These are phyloP conservation scores for Irpex lacteus DNA, from an alignment of 1,284 basidiomycete species.

Conservation along the genomic window DNA sequence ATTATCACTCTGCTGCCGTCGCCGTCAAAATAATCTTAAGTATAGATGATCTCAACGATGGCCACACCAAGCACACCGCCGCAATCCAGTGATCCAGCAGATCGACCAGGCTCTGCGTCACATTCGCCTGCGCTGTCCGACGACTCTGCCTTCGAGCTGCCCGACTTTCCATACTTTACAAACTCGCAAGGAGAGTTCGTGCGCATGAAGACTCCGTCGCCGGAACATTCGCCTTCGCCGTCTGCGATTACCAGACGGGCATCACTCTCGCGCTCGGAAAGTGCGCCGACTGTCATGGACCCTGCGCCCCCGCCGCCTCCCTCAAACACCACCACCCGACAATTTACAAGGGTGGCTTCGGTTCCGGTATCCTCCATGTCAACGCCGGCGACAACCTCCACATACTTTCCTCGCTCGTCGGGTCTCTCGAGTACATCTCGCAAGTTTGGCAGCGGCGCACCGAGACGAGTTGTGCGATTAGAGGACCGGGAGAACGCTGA, in stretches of 20 bases:
- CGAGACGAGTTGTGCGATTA: conserved; percentile 38
- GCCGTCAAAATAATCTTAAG: background rate
- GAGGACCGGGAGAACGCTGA: conserved; percentile 37
- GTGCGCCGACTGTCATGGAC: conserved; percentile 36
- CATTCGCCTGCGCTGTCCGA: conserved; percentile 7
- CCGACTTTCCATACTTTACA: conserved; percentile 5
- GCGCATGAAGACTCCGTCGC: conserved; percentile 4
- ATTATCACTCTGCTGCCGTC: background rate
- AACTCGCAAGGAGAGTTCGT: conserved; percentile 3
- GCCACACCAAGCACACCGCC: conserved; percentile 2
- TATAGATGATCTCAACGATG: conserved; percentile 2
- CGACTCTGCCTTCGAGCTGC: conserved; percentile 6
- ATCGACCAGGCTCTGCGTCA: background rate
- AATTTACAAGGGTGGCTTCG: conserved; percentile 62
- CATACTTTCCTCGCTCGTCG: conserved; percentile 25
- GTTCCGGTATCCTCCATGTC: conserved; percentile 37
- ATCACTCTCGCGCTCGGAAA: conserved; percentile 64
- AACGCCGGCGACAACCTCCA: conserved; percentile 28
- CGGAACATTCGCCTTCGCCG: background rate
- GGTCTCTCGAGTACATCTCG: conserved; percentile 33
- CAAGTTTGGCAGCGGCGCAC: conserved; percentile 29
- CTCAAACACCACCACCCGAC: conserved; percentile 34
- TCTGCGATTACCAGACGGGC: background rate
- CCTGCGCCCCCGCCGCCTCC: conserved; percentile 6
- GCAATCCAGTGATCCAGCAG: background rate